Evolutionary conservation across 2,329 filamentous ascomycete genomes (phyloP).

Genomic region (Colletotrichum abscissum): DNA sequence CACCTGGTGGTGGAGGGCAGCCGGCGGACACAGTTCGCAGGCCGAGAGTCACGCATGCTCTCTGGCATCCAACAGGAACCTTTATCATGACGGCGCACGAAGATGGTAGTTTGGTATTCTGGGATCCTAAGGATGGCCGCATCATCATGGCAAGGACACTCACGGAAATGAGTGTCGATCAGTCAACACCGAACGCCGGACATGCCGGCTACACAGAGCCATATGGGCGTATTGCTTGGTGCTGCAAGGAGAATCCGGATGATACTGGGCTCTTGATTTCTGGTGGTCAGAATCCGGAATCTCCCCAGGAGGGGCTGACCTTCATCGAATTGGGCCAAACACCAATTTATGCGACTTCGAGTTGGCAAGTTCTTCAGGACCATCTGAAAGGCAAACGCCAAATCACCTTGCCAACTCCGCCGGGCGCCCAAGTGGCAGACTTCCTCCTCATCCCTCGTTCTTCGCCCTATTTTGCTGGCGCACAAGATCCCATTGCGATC

Average conservation of each 20-base stretch:
- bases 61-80: slow-evolving; percentile 96
- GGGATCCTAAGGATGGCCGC: slow-evolving; percentile 91
- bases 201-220: slow-evolving; percentile 75
- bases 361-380: slow-evolving; percentile 83
- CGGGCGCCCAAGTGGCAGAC: slow-evolving; percentile 80
- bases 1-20: slow-evolving; percentile 82
- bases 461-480: slow-evolving; percentile 87
- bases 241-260: slow-evolving; percentile 92
- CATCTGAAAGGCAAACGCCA: slow-evolving; percentile 85
- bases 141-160: slow-evolving; percentile 86
- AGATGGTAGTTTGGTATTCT: slow-evolving; percentile 91
- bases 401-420: slow-evolving; percentile 78
- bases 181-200: slow-evolving; percentile 64
- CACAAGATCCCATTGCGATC: slow-evolving; percentile 90
- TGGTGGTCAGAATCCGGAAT: slow-evolving; percentile 78
- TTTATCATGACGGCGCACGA: slow-evolving; percentile 90
- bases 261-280: slow-evolving; percentile 91
- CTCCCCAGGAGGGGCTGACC: slow-evolving; percentile 80
- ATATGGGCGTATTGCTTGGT: slow-evolving; percentile 87
- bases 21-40: slow-evolving; percentile 71
- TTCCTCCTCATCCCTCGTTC: slow-evolving; percentile 85
- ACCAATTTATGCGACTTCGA: slow-evolving; percentile 90
- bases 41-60: slow-evolving; percentile 82
- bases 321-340: slow-evolving; percentile 91
- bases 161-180: slow-evolving; percentile 78